These are phyloP conservation scores for Epichloe sp. DNA, from an alignment of 2,329 filamentous ascomycete genomes.

Conservation along the genomic window DNA sequence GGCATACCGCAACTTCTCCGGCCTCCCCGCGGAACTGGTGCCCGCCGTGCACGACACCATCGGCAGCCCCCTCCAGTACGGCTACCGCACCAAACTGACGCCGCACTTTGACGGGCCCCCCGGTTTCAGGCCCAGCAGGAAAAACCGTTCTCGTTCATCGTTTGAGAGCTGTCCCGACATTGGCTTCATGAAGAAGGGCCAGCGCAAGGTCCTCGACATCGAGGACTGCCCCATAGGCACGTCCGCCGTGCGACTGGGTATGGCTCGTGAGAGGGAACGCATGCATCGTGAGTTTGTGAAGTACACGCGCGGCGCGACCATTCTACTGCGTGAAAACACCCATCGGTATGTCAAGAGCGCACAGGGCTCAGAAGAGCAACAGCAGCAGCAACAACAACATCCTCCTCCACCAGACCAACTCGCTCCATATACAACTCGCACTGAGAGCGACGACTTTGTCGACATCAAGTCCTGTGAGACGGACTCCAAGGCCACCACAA, in stretches of 20 bases:
- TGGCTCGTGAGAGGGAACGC: slow-evolving; percentile 67
- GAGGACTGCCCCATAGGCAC: slow-evolving; percentile 96
- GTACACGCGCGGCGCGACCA: slow-evolving; percentile 73
- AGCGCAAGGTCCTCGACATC: slow-evolving; percentile 71
- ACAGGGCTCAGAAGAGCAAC: neutral
- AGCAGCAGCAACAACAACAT: slow-evolving; percentile 9
- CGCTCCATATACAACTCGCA: slow-evolving; percentile 25
- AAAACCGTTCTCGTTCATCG: slow-evolving; percentile 27
- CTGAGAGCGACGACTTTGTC: slow-evolving; percentile 42
- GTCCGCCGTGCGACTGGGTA: slow-evolving; percentile 65
- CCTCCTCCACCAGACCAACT: slow-evolving; percentile 14
- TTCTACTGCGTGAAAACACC: slow-evolving; percentile 80
- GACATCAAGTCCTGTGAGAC: slow-evolving; percentile 86
- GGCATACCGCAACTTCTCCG: slow-evolving; percentile 83
- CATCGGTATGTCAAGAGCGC: slow-evolving; percentile 44
- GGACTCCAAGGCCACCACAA: slow-evolving; percentile 67
- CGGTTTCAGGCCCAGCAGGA: slow-evolving; percentile 33
- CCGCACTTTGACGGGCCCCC: slow-evolving; percentile 89
- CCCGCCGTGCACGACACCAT: slow-evolving; percentile 74
- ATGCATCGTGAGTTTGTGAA: slow-evolving; percentile 56
- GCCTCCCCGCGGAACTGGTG: slow-evolving; percentile 60
- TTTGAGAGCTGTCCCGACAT: slow-evolving; percentile 62
- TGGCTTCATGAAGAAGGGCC: slow-evolving; percentile 84
- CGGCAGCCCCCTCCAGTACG: slow-evolving; percentile 79
- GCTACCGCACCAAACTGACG: slow-evolving; percentile 91